Base-by-base conservation (phyloP, 306 rosid species). In the Quillaja saponaria region DNA sequence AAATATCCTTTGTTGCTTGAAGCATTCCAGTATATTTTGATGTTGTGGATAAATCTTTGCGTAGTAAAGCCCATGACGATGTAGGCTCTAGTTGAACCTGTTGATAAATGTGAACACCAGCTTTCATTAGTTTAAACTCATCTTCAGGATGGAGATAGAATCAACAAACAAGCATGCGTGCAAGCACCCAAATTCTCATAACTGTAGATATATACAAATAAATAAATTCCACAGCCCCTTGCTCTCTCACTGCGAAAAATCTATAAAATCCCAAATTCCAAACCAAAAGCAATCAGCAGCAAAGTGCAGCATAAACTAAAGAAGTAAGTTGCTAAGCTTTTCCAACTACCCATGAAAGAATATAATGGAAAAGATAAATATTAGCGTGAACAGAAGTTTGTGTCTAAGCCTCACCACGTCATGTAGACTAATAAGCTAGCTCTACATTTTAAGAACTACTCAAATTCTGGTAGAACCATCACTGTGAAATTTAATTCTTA, bases 61-160 rank as follows among this genome's bases (percentile, higher is more conserved):
- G 84, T 19, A 84, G 67, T 51, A 86, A 67, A 58, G 87, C 87
- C 98, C 98, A 86, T 20, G 88, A 69, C 37, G 96, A 31, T 5
- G 96, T 88, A 16, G 98, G 98, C 75, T 92, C 96, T 42, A 92
- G 79, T 53, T 92, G 96, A 76, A 92, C 98, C 98, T 92, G 56
- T 65, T 38, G 77, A 57, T 64, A 53, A 66, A 65, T 15, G 3
- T 15, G 2, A 49, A 72, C 55, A 15, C 67, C 39, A 8, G 33
- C 63, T 10, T 68, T 48, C 67, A 64, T 66, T 52, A 73, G 66
- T 53, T 35, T 56, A 69, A 44, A 37, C 57, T 49, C 28, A 41
- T 57, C 35, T 34, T 54, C 18, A 56, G 34, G 16, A 62, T 40
- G 58, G 55, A 52, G 68, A 55, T 34, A 31, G 53, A 57, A 61